These are phyloP conservation scores for Bipolaris bicolor DNA, from an alignment of 2,329 filamentous ascomycete species.

Conservation along the genomic window DNA sequence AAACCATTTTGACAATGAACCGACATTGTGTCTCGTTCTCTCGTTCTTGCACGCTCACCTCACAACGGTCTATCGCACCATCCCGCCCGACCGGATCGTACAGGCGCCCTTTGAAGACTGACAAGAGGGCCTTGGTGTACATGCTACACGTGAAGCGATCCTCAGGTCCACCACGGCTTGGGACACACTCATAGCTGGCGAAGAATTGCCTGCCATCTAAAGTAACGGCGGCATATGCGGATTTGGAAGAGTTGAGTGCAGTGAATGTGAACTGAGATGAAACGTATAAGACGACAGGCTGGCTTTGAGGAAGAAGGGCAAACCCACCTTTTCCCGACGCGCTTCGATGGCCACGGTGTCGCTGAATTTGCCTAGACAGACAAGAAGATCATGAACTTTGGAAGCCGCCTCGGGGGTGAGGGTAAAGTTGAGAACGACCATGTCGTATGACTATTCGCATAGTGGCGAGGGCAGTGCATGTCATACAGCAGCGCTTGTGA, in stretches of 20 bases:
- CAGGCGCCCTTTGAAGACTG: constrained; percentile 73
- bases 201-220: constrained; percentile 74
- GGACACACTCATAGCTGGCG: constrained; percentile 70
- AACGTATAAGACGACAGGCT: constrained; percentile 25
- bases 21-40: constrained; percentile 71
- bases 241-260: constrained; percentile 79
- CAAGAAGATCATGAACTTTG: constrained; percentile 73
- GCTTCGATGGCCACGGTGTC: constrained; percentile 80
- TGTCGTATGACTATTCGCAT: constrained; percentile 29
- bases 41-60: constrained; percentile 75
- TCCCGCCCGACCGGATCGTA: constrained; percentile 70
- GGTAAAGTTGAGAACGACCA: constrained; percentile 69
- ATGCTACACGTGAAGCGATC: constrained; percentile 74
- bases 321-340: constrained; percentile 66
- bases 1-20: constrained; percentile 74
- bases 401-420: constrained; percentile 74
- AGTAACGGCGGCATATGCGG: constrained; percentile 75
- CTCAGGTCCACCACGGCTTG: constrained; percentile 41
- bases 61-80: constrained; percentile 74
- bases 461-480: constrained; percentile 6
- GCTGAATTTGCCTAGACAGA: constrained; percentile 79
- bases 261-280: constrained; percentile 67
- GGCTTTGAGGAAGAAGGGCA: constrained; percentile 17
- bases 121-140: constrained; percentile 71
- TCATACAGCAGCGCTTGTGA: constrained; percentile 4